phyloP scores from a whole-genome alignment of 1,284 basidiomycete genomes.

The Ceratobasidium sp. region DNA sequence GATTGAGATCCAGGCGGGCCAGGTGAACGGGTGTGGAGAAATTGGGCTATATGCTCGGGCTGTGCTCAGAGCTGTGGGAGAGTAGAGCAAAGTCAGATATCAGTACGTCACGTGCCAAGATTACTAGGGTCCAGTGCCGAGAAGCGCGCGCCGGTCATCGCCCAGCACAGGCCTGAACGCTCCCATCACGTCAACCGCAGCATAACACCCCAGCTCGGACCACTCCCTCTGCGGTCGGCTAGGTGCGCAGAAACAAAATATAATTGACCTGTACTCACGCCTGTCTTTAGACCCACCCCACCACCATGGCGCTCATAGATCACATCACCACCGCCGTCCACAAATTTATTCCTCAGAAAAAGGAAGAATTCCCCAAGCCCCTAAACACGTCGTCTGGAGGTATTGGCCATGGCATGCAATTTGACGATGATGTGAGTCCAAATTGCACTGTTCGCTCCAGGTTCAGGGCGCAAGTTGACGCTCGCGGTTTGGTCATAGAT shows the following conservation, averaged over 20 bases:
- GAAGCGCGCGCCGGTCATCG: conserved; percentile 9
- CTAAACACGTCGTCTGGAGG: conserved; percentile 61
- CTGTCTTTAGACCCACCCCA: not conserved
- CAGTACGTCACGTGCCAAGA: conserved; percentile 17
- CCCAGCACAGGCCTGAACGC: conserved; percentile 32
- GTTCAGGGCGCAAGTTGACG: conserved; percentile 44
- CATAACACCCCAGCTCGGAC: conserved; percentile 4
- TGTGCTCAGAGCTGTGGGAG: conserved; percentile 6
- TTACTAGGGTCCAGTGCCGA: conserved; percentile 24
- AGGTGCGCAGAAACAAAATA: conserved; percentile 21
- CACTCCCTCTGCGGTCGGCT: conserved; percentile 15
- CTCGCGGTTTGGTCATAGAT: conserved; percentile 61
- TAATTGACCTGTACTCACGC: not conserved
- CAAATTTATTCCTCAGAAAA: conserved; percentile 56
- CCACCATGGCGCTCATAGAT: conserved; percentile 49
- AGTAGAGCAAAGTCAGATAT: not conserved
- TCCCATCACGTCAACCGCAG: conserved; percentile 37
- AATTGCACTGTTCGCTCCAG: conserved; percentile 46
- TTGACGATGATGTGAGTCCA: conserved; percentile 69
- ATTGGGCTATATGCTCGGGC: conserved; percentile 32
- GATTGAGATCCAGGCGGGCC: not conserved
- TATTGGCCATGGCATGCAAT: conserved; percentile 65
- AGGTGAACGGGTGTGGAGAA: not conserved
- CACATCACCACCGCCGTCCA: conserved; percentile 54
- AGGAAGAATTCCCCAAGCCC: conserved; percentile 46